Evolutionary conservation across 768 basidiomycete species (phyloP).

Genomic region (Melanogaster broomeanus): DNA sequence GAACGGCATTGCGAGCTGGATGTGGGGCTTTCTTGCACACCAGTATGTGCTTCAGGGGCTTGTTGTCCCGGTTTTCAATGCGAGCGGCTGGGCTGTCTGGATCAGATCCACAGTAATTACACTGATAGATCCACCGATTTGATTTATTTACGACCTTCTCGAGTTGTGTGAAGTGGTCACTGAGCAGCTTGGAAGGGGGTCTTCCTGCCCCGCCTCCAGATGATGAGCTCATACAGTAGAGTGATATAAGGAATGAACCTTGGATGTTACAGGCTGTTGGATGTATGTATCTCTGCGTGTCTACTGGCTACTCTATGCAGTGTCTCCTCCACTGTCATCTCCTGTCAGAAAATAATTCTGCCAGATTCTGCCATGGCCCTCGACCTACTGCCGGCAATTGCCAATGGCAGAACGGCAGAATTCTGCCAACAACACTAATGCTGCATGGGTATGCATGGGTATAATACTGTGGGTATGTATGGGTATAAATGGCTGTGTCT

Average conservation of each 20-base stretch:
- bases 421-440: no score
- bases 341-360: slow-evolving; percentile 4
- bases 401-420: slow-evolving; percentile 8
- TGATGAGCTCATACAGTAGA: not conserved
- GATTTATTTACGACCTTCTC: slow-evolving; percentile 6
- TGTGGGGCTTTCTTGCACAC: not conserved
- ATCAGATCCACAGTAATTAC: slow-evolving; percentile 9
- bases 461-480: no score
- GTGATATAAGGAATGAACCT: not conserved
- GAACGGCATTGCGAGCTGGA: not conserved
- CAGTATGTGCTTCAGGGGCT: slow-evolving; percentile 8
- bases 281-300: not conserved
- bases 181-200: not conserved
- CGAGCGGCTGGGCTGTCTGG: not conserved
- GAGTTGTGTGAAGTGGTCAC: not conserved
- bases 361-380: slow-evolving; percentile 10
- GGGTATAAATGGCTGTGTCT: no score
- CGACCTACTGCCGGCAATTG: slow-evolving; percentile 4
- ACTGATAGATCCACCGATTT: slow-evolving; percentile 6
- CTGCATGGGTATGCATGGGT: no score
- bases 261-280: not conserved
- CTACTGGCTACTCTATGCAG: not conserved
- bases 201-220: not conserved
- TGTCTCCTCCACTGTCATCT: not conserved
- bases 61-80: slow-evolving; percentile 13